phyloP scores from a whole-genome alignment of 495 filamentous ascomycete species.

The Melanomma pulvis-pyrius region DNA sequence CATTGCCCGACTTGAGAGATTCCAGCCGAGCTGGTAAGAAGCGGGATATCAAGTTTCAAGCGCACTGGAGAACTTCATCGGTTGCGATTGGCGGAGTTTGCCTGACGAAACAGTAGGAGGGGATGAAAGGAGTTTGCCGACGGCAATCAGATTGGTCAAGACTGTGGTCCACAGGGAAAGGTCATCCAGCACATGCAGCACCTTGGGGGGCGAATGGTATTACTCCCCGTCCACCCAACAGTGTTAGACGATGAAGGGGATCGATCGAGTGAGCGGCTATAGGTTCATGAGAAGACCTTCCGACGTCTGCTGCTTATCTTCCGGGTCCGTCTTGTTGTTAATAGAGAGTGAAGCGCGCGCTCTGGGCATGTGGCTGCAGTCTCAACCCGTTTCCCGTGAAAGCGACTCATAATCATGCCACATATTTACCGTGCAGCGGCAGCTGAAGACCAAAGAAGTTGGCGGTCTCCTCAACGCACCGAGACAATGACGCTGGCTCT shows the following conservation, averaged over 20 bases:
- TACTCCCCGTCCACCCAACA: slow-evolving; percentile 14
- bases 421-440: neutral
- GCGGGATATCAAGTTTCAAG: neutral
- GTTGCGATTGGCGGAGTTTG: slow-evolving; percentile 21
- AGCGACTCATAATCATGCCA: neutral
- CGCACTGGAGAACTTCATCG: neutral
- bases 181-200: slow-evolving; percentile 21
- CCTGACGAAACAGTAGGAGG: slow-evolving; percentile 8
- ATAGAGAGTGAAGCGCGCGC: slow-evolving; percentile 22
- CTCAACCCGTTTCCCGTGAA: neutral
- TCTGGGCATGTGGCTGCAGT: neutral
- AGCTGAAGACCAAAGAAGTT: neutral
- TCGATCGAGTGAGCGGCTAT: slow-evolving; percentile 19
- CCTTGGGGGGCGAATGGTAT: slow-evolving; percentile 22
- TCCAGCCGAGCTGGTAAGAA: slow-evolving; percentile 10
- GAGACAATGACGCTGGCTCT: neutral
- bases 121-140: slow-evolving; percentile 13
- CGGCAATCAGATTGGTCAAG: slow-evolving; percentile 20
- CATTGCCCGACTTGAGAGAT: neutral
- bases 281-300: neutral
- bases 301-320: slow-evolving; percentile 16
- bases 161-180: neutral
- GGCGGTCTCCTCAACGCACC: neutral
- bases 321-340: slow-evolving; percentile 11
- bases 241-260: neutral